Percentiles rank a stretch among this genome's conserved stretches.
phyloP scores from a whole-genome alignment of 257 asterid species.

The Lycium barbarum region DNA sequence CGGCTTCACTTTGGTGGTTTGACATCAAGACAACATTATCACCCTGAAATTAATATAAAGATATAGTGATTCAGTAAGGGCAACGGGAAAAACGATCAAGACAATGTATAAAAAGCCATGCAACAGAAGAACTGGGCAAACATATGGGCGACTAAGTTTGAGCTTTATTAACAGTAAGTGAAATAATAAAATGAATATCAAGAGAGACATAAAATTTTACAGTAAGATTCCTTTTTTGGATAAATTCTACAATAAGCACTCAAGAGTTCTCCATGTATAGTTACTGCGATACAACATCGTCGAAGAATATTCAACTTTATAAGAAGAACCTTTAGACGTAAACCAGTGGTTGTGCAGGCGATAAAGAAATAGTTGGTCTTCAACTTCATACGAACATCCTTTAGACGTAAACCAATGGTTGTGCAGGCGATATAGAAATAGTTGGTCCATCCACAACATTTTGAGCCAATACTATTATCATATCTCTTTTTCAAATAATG shows the following conservation, averaged over 20 bases:
- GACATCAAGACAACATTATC: slow-evolving; percentile 88
- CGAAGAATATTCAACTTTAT: not conserved
- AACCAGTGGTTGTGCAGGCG: too few species aligned
- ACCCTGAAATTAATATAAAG: slow-evolving; percentile 62
- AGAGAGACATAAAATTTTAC: not conserved
- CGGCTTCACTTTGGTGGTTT: slow-evolving; percentile 98
- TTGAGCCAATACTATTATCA: slow-evolving; percentile 9
- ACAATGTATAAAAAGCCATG: slow-evolving; percentile 35
- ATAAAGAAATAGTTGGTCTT: too few species aligned
- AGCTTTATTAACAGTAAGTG: not conserved
- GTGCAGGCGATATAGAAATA: not conserved
- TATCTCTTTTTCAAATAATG: not conserved
- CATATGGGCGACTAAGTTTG: slow-evolving; percentile 17
- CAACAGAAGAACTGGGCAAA: slow-evolving; percentile 29
- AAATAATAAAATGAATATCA: not conserved
- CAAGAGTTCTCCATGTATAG: slow-evolving; percentile 12
- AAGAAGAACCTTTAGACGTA: not conserved
- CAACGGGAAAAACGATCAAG: slow-evolving; percentile 11
- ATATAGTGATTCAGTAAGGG: slow-evolving; percentile 18
- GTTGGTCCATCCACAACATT: slow-evolving; percentile 17
- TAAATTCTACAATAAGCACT: not conserved
- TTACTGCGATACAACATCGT: not conserved
- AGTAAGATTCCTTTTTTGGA: not conserved
- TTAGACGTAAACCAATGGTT: not conserved
- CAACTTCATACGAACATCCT: not conserved